phyloP scores from a whole-genome alignment of 148 eudicot species.

The Spergularia marina region DNA sequence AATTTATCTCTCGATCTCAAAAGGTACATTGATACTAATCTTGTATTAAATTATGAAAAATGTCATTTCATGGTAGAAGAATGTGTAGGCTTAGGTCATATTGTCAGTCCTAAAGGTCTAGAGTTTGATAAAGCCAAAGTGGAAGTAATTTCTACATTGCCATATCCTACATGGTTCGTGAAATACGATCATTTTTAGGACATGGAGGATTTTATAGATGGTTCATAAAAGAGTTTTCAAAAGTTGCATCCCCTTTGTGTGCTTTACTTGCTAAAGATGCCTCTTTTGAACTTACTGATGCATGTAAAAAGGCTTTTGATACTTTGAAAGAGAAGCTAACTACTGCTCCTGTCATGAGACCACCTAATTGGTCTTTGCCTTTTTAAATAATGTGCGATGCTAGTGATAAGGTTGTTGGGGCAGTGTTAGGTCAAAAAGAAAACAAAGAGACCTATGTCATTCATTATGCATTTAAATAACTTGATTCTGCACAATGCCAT shows the following conservation, averaged over 20 bases:
- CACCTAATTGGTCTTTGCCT: slow-evolving; percentile 6
- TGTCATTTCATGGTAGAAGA: slow-evolving; percentile 26
- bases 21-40: slow-evolving; percentile 13
- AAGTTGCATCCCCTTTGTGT: slow-evolving; percentile 8
- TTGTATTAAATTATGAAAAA: slow-evolving; percentile 10
- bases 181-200: slow-evolving; percentile 6
- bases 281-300: background rate
- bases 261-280: background rate
- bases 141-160: slow-evolving; percentile 11
- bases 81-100: slow-evolving; percentile 13
- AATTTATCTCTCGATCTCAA: background rate
- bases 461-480: slow-evolving; percentile 12
- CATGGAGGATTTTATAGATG: slow-evolving; percentile 8
- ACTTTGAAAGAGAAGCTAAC: background rate
- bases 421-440: slow-evolving; percentile 8
- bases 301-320: background rate
- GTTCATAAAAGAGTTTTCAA: slow-evolving; percentile 3
- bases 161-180: slow-evolving; percentile 1
- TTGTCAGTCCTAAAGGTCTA: slow-evolving; percentile 3
- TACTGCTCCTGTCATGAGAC: slow-evolving; percentile 7
- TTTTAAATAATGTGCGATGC: slow-evolving; percentile 22
- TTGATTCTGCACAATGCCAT: slow-evolving; percentile 11
- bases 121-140: slow-evolving; percentile 25
- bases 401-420: slow-evolving; percentile 5
- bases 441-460: background rate